Base-by-base conservation (phyloP, 108 stramenopile genomes). In the Cyclotella sp. region DNA sequence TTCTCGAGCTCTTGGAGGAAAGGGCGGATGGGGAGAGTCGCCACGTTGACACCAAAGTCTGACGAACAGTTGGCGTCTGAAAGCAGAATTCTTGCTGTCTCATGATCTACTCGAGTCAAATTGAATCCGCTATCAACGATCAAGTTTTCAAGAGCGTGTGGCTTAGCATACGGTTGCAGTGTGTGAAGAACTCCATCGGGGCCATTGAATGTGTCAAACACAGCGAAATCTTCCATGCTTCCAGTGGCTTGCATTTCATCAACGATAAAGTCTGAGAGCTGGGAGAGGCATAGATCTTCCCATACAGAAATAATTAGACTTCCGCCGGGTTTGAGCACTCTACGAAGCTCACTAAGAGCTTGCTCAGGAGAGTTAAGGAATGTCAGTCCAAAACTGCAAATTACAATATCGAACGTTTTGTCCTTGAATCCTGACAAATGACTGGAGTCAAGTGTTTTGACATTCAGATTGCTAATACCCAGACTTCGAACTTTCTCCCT, bases 311-410 rank as follows among this genome's bases (percentile, higher is more conserved):
- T 68, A n/a, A 81, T 45, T 21, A 81, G 46, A 2, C 59, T 63
- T 43, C 79, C 79, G 34, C 70, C 75, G 14, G 79, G 79, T 68
- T 81, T 81, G 52, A 81, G 69, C 18, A 70, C 51, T 54, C 79
- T 59, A 30, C 66, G 30, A 39, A 76, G 61, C 52, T 76, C 63
- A 9, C 30, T 22, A 14, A 81, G 68, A 42, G 79, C 62, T 22
- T 76, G 57, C 47, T 70, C 58, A 10, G 79, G 79, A 39, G 67
- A 76, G 29, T 63, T 62, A 8, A 81, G 58, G 53, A 81, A 71
- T 9, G 74, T 63, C 16, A 71, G 62, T 7, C 75, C 79, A 76
- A 81, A 81, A 69, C 69, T 76, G 52, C 79, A 75, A 0, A 76
- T 26, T 10, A 81, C 69, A 34, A 81, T 45, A 64, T 81, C 79